A percentile compares a stretch with the other conserved stretches of the same genome.
phyloP scores from a whole-genome alignment of 169 alveolate genomes.

The Eimeria sp. region DNA sequence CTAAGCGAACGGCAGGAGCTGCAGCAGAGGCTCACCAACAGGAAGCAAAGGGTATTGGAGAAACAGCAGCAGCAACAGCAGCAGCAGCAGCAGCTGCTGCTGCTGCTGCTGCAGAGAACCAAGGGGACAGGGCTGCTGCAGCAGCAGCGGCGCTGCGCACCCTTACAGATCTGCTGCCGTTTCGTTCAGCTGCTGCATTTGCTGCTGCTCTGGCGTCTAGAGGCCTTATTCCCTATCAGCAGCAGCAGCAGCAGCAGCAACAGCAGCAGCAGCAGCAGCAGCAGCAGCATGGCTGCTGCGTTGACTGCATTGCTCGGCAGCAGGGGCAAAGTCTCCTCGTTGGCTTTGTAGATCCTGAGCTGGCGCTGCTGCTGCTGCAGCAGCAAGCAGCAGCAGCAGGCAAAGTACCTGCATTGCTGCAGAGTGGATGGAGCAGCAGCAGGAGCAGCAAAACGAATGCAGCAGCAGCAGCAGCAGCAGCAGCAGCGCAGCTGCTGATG shows the following conservation, averaged over 20 bases:
- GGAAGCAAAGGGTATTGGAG: not conserved
- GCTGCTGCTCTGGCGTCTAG: constrained; percentile 11
- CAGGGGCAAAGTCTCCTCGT: constrained; percentile 23
- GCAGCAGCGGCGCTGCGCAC: constrained; percentile 16
- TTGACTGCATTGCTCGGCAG: constrained; percentile 27
- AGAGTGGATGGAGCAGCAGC: constrained; percentile 14
- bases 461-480: constrained; percentile 21
- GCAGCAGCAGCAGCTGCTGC: constrained; percentile 23
- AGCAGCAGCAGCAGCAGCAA: not conserved
- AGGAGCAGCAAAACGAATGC: not conserved
- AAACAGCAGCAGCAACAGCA: not conserved
- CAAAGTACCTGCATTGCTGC: constrained; percentile 11
- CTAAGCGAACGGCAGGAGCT: not conserved
- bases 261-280: not conserved
- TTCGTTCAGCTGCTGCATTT: constrained; percentile 27
- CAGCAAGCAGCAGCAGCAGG: constrained; percentile 37
- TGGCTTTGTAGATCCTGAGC: not conserved
- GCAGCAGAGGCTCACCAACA: not conserved
- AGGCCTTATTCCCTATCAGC: not conserved
- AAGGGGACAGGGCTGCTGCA: not conserved
- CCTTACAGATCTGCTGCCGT: constrained; percentile 27
- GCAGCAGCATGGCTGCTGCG: no score
- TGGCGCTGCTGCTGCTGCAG: constrained; percentile 44
- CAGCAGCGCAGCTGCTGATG: constrained; percentile 27
- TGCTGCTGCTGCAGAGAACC: not conserved